Base-by-base conservation (phyloP, 176 grass and related monocot species). In the Cenchrus americanus region DNA sequence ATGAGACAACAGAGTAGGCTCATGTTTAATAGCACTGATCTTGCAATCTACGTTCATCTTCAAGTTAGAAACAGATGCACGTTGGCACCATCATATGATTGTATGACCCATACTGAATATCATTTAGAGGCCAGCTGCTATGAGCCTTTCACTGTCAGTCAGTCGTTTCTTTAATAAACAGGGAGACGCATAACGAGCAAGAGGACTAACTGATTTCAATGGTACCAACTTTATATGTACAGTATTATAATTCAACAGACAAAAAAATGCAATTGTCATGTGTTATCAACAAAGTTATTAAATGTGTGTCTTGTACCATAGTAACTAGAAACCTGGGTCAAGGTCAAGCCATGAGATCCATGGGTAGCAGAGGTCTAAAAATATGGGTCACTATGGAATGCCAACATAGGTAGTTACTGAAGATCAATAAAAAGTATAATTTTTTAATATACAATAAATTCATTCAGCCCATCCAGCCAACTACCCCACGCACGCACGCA, bases 51-150 rank as follows among this genome's bases (percentile, higher is more conserved):
- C 61, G 69, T 79, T 83, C 50, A 15, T 37, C 32, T 80, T 62
- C 8, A 80, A 69, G 34, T 19, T 22, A 87, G 40, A 73, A 34
- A 79, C 10, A 46, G 72, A 53, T 71, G 30, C 37, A 82, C 69
- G 79, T 60, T 43, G 8, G 71, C 71, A 34, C 71, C 48, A 73
- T 53, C 23, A 34, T 32, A 21, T 53, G 71, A 61, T 67, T 83
- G 69, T 80, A 90, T 82, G 65, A 82, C 41, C 15, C 81, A 13
- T 48, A 66, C 37, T 53, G 10, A 57, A 86, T 67, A 83, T 62
- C 43, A 83, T 83, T 74, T 78, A 44, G 51, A 66, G n/a, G 32
- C 43, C 54, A 82, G 82, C 54, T 83, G 73, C 79, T 83, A 81
- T 71, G 78, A 64, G 23, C 71, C 64, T 69, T 75, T 55, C n/a